Conservation (phyloP, 805 yeast genomes). For the Vanderwaltozyma yarrowii region DNA sequence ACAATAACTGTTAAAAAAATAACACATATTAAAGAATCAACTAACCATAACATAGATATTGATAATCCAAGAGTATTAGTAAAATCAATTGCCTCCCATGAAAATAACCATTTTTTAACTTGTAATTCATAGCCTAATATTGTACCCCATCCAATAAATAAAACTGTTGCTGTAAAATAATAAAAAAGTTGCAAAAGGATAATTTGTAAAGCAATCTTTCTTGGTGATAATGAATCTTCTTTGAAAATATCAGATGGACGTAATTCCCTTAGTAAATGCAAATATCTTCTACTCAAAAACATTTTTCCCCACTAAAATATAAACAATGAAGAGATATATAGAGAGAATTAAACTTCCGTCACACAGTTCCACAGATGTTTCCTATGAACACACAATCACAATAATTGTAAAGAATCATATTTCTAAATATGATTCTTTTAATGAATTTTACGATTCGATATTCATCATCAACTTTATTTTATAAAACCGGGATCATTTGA, state of each 20-base stretch:
- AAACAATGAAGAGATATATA: no score
- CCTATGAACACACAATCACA: no score
- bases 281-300: slow-evolving; percentile 14
- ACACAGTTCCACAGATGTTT: no score
- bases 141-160: slow-evolving; percentile 55
- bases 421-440: no score
- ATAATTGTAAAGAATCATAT: no score
- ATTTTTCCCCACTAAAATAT: no score
- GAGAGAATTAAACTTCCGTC: no score
- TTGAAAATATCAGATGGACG: slow-evolving; percentile 25
- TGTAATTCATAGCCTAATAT: slow-evolving; percentile 64
- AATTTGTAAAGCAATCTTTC: slow-evolving; percentile 59
- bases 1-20: slow-evolving; percentile 77
- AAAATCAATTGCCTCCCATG: slow-evolving; percentile 65
- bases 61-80: slow-evolving; percentile 77
- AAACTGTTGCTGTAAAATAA: slow-evolving; percentile 57
- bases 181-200: slow-evolving; percentile 68
- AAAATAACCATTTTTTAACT: slow-evolving; percentile 55
- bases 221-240: slow-evolving; percentile 44
- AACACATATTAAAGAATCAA: slow-evolving; percentile 76
- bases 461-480: no score
- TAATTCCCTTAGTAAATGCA: slow-evolving; percentile 23
- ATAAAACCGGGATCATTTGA: no score
- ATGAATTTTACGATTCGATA: no score
- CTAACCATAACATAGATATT: slow-evolving; percentile 64